Evolutionary conservation across 495 filamentous ascomycete genomes (phyloP).

Genomic region (Penicillium riverlandense): DNA sequence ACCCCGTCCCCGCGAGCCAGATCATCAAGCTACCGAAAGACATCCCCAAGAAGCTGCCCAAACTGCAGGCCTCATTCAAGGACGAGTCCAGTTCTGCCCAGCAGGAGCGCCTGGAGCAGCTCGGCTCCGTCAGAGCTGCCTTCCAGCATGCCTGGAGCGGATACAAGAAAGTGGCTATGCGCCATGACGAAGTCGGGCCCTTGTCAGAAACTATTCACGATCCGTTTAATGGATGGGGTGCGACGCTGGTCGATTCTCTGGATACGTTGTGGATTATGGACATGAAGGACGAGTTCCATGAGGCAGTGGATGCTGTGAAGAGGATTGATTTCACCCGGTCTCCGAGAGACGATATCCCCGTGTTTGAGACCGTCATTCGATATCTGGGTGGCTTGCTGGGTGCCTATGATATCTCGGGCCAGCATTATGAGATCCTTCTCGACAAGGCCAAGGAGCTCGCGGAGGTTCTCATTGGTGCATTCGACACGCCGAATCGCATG

Average conservation of each 20-base stretch:
- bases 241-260: conserved; percentile 85
- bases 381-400: conserved; percentile 78
- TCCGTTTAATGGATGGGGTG: conserved; percentile 92
- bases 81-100: conserved; percentile 55
- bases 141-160: conserved; percentile 71
- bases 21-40: conserved; percentile 72
- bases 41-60: conserved; percentile 58
- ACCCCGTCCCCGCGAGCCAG: conserved; percentile 59
- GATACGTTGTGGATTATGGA: conserved; percentile 98
- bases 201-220: conserved; percentile 53
- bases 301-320: conserved; percentile 67
- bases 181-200: conserved; percentile 70
- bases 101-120: conserved; percentile 54
- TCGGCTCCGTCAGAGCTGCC: conserved; percentile 54
- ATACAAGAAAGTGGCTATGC: conserved; percentile 70
- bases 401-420: conserved; percentile 73
- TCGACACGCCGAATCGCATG: conserved; percentile 97
- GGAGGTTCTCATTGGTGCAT: conserved; percentile 82
- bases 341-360: conserved; percentile 54
- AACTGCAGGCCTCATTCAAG: conserved; percentile 66
- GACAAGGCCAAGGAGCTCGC: conserved; percentile 85
- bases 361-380: conserved; percentile 84
- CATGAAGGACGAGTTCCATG: conserved; percentile 80
- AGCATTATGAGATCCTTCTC: conserved; percentile 61
- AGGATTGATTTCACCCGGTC: conserved; percentile 87